A percentile compares a stretch with the other conserved stretches of the same genome.
Evolutionary conservation across 2,329 filamentous ascomycete genomes (phyloP).

Genomic region (Ascocoryne sarcoides): DNA sequence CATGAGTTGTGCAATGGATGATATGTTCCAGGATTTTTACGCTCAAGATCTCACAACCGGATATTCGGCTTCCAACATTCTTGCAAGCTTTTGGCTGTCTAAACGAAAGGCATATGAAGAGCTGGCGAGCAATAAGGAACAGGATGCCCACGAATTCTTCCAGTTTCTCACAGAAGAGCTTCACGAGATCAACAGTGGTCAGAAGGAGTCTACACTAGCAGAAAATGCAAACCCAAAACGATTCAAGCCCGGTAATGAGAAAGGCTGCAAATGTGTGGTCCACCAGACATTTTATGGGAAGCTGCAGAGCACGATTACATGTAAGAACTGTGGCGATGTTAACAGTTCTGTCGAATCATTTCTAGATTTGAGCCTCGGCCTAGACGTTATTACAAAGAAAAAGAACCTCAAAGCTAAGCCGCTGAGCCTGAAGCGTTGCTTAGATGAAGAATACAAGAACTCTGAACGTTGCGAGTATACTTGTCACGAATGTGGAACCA

Average conservation of each 20-base stretch:
- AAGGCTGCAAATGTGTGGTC: slow-evolving; percentile 73
- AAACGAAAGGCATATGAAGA: slow-evolving; percentile 65
- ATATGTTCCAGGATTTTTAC: slow-evolving; percentile 66
- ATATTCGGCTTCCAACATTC: slow-evolving; percentile 81
- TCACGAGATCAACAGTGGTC: slow-evolving; percentile 64
- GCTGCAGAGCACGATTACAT: slow-evolving; percentile 82
- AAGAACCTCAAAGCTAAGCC: slow-evolving; percentile 37
- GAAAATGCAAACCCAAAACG: slow-evolving; percentile 19
- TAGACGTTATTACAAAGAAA: slow-evolving; percentile 69
- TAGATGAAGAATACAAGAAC: slow-evolving; percentile 79
- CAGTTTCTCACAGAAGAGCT: slow-evolving; percentile 90
- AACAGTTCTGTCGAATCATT: slow-evolving; percentile 82
- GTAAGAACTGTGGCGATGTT: slow-evolving; percentile 74
- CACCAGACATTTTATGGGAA: slow-evolving; percentile 94
- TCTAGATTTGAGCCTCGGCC: slow-evolving; percentile 78
- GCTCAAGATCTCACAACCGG: slow-evolving; percentile 72
- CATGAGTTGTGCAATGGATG: slow-evolving; percentile 62
- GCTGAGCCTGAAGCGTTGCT: slow-evolving; percentile 60
- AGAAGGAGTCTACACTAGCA: slow-evolving; percentile 32
- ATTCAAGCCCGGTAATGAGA: slow-evolving; percentile 21
- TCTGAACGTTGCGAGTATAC: slow-evolving; percentile 84
- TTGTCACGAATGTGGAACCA: slow-evolving; percentile 69
- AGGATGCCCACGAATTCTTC: slow-evolving; percentile 96
- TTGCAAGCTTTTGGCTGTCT: slow-evolving; percentile 84
- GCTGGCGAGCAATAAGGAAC: slow-evolving; percentile 83